phyloP scores from a whole-genome alignment of 2,329 filamentous ascomycete genomes.

The Aspergillus melleus region DNA sequence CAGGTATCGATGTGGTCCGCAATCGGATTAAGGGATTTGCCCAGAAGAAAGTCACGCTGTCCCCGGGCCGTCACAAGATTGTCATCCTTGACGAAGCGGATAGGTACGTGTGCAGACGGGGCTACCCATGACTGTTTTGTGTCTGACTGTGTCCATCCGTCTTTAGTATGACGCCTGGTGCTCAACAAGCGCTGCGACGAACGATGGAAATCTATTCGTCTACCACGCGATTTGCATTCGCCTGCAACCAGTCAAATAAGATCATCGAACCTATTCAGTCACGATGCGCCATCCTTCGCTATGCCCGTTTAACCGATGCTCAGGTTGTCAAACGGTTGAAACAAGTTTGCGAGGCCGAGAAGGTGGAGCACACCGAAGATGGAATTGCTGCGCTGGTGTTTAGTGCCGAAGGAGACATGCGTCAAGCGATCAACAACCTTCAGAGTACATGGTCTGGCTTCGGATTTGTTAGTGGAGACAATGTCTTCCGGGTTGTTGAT shows the following conservation, averaged over 20 bases:
- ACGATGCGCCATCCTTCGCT: constrained; percentile 91
- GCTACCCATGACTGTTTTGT: background rate
- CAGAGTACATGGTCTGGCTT: constrained; percentile 93
- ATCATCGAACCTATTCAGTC: constrained; percentile 99
- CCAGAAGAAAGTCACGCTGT: constrained; percentile 97
- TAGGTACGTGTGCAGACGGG: constrained; percentile 50
- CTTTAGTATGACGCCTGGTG: constrained; percentile 83
- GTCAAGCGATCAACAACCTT: constrained; percentile 97
- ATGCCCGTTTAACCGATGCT: constrained; percentile 85
- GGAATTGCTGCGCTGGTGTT: constrained; percentile 95
- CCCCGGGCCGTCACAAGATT: constrained; percentile 86
- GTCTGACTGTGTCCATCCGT: background rate
- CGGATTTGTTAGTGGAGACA: constrained; percentile 94
- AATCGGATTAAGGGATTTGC: constrained; percentile 98
- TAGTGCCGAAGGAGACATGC: constrained; percentile 96
- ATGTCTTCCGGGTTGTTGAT: constrained; percentile 97
- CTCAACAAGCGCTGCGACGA: constrained; percentile 88
- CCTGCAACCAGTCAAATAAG: constrained; percentile 98
- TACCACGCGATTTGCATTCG: constrained; percentile 95
- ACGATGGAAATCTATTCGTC: constrained; percentile 99
- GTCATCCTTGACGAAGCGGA: constrained; percentile 98
- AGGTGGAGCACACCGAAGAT: constrained; percentile 87
- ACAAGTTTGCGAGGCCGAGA: constrained; percentile 91
- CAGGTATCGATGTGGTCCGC: constrained; percentile 92
- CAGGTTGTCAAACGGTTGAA: constrained; percentile 88